phyloP scores from a whole-genome alignment of 306 rosid genomes.

The Hippophae gyantsensis region DNA sequence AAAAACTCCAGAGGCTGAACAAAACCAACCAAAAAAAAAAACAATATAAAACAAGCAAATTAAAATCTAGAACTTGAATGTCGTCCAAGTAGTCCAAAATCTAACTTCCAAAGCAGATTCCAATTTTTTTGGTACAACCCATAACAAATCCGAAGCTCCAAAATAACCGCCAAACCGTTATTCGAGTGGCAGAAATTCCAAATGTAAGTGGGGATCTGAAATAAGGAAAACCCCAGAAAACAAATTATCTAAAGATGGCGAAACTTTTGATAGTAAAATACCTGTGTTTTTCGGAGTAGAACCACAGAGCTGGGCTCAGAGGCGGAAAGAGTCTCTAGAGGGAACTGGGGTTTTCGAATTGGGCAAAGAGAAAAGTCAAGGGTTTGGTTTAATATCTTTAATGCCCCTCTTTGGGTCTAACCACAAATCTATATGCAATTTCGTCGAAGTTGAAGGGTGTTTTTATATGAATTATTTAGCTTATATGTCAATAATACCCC shows the following conservation, averaged over 20 bases:
- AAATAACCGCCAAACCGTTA: too few species aligned
- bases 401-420: slow-evolving; percentile 6
- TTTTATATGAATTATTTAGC: neutral
- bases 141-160: too few species aligned
- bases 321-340: neutral
- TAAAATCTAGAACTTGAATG: slow-evolving; percentile 2
- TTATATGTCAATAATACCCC: neutral
- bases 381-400: neutral
- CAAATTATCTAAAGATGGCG: too few species aligned
- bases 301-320: neutral
- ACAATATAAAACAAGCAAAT: neutral
- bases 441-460: slow-evolving; percentile 2
- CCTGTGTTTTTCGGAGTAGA: slow-evolving; percentile 8
- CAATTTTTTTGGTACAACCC: too few species aligned
- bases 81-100: neutral
- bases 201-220: neutral
- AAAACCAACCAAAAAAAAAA: neutral
- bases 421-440: slow-evolving; percentile 5
- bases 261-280: neutral
- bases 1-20: neutral
- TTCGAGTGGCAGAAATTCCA: neutral
- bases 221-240: neutral
- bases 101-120: too few species aligned
- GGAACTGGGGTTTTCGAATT: slow-evolving; percentile 4
- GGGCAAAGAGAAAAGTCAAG: slow-evolving; percentile 1